Evolutionary conservation across 164 flowering plant species (phyloP).

Genomic region (Vitis vinifera): DNA sequence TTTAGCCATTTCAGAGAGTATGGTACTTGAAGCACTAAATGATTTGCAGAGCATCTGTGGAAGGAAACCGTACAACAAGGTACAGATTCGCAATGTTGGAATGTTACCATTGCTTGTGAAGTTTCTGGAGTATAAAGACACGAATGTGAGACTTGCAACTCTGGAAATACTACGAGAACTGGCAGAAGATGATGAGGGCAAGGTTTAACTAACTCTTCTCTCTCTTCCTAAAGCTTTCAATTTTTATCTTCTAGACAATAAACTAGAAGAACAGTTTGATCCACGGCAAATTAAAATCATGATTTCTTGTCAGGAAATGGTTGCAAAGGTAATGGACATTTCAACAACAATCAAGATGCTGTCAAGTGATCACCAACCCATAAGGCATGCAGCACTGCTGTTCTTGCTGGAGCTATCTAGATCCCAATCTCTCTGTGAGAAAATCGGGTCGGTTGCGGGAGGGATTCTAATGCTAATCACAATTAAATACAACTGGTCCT

Average conservation of each 20-base stretch:
- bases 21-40: constrained; percentile 64
- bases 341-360: constrained; percentile 42
- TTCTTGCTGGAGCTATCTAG: constrained; percentile 63
- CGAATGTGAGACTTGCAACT: constrained; percentile 44
- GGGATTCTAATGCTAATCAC: constrained; percentile 66
- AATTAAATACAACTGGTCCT: constrained; percentile 38
- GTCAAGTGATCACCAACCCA: constrained; percentile 43
- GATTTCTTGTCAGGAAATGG: constrained; percentile 41
- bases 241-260: not conserved
- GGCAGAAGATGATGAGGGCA: constrained; percentile 52
- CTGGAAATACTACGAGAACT: constrained; percentile 41
- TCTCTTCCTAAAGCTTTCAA: not conserved
- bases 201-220: constrained; percentile 31
- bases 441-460: constrained; percentile 55
- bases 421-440: constrained; percentile 39
- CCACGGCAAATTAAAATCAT: not conserved
- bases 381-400: constrained; percentile 48
- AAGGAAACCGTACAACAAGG: constrained; percentile 37
- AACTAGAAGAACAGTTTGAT: not conserved
- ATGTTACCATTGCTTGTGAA: constrained; percentile 50
- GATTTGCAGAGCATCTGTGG: constrained; percentile 53
- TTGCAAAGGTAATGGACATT: constrained; percentile 37
- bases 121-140: constrained; percentile 41
- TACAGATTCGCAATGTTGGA: constrained; percentile 42
- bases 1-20: constrained; percentile 51